Conservation (phyloP, 257 asterid genomes). For the Nicotiana benthamiana region DNA sequence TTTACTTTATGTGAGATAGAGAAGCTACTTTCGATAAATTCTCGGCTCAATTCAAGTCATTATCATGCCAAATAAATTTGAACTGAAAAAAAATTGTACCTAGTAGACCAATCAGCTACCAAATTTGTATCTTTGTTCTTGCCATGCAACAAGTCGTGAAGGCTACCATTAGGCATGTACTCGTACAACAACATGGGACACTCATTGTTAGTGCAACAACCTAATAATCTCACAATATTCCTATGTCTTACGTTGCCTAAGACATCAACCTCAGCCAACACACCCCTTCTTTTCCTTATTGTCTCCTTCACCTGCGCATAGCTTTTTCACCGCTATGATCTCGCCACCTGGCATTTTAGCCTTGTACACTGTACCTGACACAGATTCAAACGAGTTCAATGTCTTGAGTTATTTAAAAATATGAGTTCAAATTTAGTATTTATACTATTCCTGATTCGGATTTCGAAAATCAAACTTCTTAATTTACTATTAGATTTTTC, state of each 20-base stretch:
- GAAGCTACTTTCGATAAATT: no score
- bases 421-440: neutral
- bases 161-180: slow-evolving; percentile 94
- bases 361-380: slow-evolving; percentile 64
- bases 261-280: slow-evolving; percentile 85
- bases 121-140: slow-evolving; percentile 45
- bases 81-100: slow-evolving; percentile 31
- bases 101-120: slow-evolving; percentile 58
- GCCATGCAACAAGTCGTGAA: slow-evolving; percentile 67
- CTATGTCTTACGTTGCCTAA: slow-evolving; percentile 84
- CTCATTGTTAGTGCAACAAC: slow-evolving; percentile 57
- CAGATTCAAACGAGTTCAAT: neutral
- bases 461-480: no score
- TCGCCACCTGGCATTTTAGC: slow-evolving; percentile 93
- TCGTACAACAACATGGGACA: slow-evolving; percentile 82
- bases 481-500: no score
- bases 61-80: no score
- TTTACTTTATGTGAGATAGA: no score
- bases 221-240: slow-evolving; percentile 68
- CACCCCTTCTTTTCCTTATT: slow-evolving; percentile 43
- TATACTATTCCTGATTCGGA: neutral
- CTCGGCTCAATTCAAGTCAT: no score
- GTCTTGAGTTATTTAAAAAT: neutral
- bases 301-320: slow-evolving; percentile 66
- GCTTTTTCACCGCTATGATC: slow-evolving; percentile 73